Base-by-base conservation (phyloP, 2,329 filamentous ascomycete genomes). In the Colletotrichum kahawae region DNA sequence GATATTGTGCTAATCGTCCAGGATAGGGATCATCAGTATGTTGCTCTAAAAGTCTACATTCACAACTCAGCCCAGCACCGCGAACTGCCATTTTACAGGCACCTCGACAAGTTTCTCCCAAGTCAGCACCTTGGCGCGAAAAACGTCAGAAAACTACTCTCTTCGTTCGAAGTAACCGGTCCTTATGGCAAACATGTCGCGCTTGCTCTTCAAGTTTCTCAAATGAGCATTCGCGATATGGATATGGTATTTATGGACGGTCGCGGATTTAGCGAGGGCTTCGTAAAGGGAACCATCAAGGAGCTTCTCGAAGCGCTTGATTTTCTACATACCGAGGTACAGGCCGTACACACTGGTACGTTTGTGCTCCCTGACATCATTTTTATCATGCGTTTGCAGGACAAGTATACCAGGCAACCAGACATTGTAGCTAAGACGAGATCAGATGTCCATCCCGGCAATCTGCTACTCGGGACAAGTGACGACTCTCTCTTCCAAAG, bases 201-300 rank as follows among this genome's bases (percentile, higher is more conserved):
- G 3, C 65, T 81, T 1, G 78, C 77, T 9, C 64, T 80, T n/a
- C 77, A 82, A 31, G 73, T 77, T 38, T 75, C 79, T 16, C 81
- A 82, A 68, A 82, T 82, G 78, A 81, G 80, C 56, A 60, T 82
- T 4, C 79, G 81, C 7, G 83, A 85, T 7, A 82, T 84, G 77
- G 71, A 80, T 48, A n/a, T 77, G 65, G 67, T 83, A 66, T 81
- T 82, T 57, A 70, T 77, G 70, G 31, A 77, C 2, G 77, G 74
- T 2, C 1, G 24, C 48, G 79, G 79, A 2, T 82, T 81, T 54
- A 73, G 78, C 9, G 78, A 82, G 43, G 67, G 54, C 24, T 79
- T 84, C 16, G 81, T 84, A 0, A 84, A 80, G 67, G 79, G 80
- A 18, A 80, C 81, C 1, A 29, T 83, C 1, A 74, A 77, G 4